Evolutionary conservation across 805 yeast genomes (phyloP), one percentile per base, ranked within the genome.

Genomic region (Kuraishia ogatae): DNA sequence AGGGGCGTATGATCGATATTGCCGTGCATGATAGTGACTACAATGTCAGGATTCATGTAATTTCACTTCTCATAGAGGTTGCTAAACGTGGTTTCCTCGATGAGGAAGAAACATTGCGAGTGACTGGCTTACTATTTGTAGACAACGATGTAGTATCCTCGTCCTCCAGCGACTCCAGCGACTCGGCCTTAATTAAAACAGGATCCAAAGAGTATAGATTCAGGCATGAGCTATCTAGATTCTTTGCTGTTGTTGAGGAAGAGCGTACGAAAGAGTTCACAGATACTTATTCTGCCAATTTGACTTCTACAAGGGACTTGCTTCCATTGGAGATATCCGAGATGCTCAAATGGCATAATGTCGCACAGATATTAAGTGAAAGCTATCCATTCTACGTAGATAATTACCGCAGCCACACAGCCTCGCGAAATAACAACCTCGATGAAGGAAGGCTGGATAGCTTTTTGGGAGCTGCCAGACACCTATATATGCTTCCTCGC

Each of bases 1-100:
- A 84, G 59, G 68, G 69, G 4, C 83, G 89, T 62, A 67, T 90
- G 35, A 70, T 88, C 22, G 85, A 84, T 53, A 87, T 89, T 62
- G 81, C 83, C 1, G 62, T 74, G 22, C 70, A 71, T 54, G 90
- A 85, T 61, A 67, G 76, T 2, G 91, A 85, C 59, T 58, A 70
- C 15, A 74, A 74, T 47, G 88, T 86, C 1, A 79, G 84, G 61
- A 62, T 74, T 4, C 66, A 75, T 53, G 74, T 87, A 4, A 72
- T 84, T 2, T 64, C 71, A 21, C 70, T 89, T 1, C 70, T 89
- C 21, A 70, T 73, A 20, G 87, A 83, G 58, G 71, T 89, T 13
- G 71, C 79, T 13, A 75, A 76, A 47, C 67, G 80, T 21, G 93
- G 92, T 0, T 85, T 82, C 60, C 67, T 91, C 46, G 87, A 82